phyloP scores from a whole-genome alignment of 108 stramenopile species.

The Cyclotella distinguenda region DNA sequence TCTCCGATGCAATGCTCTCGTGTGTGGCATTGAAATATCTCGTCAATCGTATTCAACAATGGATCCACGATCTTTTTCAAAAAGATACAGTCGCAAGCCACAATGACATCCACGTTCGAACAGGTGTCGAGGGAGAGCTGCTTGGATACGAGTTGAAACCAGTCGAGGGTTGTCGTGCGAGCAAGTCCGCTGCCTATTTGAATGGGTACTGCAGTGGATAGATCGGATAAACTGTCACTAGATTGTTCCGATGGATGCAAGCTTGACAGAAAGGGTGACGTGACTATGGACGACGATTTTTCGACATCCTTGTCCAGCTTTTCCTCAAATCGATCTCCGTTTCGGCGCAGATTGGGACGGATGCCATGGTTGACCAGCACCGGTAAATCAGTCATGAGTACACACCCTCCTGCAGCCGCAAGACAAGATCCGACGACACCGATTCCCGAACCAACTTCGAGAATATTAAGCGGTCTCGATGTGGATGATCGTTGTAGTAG shows the following conservation, averaged over 20 bases:
- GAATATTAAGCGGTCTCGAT: slow-evolving; percentile 5
- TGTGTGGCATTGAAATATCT: slow-evolving; percentile 20
- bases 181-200: slow-evolving; percentile 28
- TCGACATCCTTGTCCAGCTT: not conserved
- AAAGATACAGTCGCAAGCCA: slow-evolving; percentile 46
- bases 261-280: not conserved
- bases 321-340: not conserved
- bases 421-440: slow-evolving; percentile 38
- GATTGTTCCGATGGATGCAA: not conserved
- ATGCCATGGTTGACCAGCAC: slow-evolving; percentile 33
- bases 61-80: slow-evolving; percentile 38
- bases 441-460: slow-evolving; percentile 34
- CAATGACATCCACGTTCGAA: slow-evolving; percentile 24
- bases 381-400: slow-evolving; percentile 39
- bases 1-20: not conserved
- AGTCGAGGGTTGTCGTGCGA: slow-evolving; percentile 22
- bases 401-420: slow-evolving; percentile 35
- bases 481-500: not conserved
- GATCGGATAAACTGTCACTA: not conserved
- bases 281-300: not conserved
- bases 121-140: slow-evolving; percentile 8
- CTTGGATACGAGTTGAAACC: slow-evolving; percentile 18
- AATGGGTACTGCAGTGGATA: not conserved
- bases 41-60: slow-evolving; percentile 12
- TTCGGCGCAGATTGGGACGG: slow-evolving; percentile 23